Evolutionary conservation across 2,329 filamentous ascomycete genomes (phyloP).

Genomic region (Xylariaceae sp.): DNA sequence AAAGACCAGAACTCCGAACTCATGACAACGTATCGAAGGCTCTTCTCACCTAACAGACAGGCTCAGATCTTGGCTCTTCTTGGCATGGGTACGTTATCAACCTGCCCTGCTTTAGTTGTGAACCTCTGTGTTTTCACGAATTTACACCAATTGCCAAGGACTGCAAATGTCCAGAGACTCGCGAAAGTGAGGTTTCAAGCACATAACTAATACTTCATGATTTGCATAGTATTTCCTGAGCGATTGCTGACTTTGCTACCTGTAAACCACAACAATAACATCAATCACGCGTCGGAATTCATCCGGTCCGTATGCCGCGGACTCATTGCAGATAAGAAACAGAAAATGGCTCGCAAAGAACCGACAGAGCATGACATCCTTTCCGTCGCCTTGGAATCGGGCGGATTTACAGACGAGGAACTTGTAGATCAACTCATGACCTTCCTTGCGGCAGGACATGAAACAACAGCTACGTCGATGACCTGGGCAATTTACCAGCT

Average conservation of each 20-base stretch:
- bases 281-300: conserved; percentile 52
- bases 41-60: conserved; percentile 53
- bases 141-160: no score
- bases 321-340: conserved; percentile 69
- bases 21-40: conserved; percentile 51
- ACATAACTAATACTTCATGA: no score
- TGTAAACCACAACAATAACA: conserved; percentile 65
- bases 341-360: conserved; percentile 45
- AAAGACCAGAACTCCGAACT: conserved; percentile 59
- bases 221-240: conserved; percentile 55
- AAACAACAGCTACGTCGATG: conserved; percentile 42
- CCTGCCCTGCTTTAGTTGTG: no score
- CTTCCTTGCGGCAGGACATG: conserved; percentile 43
- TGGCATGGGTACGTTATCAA: conserved; percentile 18
- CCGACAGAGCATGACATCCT: conserved; percentile 37
- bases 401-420: conserved; percentile 39
- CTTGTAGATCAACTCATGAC: conserved; percentile 42
- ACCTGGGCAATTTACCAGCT: conserved; percentile 42
- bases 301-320: conserved; percentile 66
- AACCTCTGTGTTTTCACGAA: no score
- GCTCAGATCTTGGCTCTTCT: conserved; percentile 58
- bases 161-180: no score
- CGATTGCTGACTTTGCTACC: conserved; percentile 65
- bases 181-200: no score
- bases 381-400: conserved; percentile 36